These are phyloP conservation scores for Lagenaria siceraria DNA, from an alignment of 306 rosid species.

Conservation along the genomic window DNA sequence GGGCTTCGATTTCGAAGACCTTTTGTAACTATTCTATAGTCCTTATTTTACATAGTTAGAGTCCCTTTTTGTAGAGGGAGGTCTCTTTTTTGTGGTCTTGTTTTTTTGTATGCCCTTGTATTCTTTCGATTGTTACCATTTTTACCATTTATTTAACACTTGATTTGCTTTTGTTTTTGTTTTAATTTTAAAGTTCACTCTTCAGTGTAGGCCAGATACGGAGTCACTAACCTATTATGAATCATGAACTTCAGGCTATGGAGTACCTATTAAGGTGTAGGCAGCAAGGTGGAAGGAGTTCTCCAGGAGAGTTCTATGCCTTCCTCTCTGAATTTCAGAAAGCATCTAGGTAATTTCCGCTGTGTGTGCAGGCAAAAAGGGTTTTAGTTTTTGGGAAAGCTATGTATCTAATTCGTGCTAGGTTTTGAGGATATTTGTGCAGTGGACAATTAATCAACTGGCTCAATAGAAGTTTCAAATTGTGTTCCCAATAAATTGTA, in stretches of 20 bases:
- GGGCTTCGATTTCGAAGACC: no score
- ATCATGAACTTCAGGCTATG: constrained; percentile 54
- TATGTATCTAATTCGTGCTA: not conserved
- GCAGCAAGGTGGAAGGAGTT: constrained; percentile 50
- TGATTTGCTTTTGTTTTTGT: not conserved
- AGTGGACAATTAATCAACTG: not conserved
- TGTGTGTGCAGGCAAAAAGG: not conserved
- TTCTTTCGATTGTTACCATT: not conserved
- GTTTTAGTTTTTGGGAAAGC: not conserved
- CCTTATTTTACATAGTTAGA: no score
- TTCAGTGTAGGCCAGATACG: not conserved
- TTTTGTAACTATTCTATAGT: no score
- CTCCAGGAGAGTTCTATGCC: constrained; percentile 41
- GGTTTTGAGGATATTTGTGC: not conserved
- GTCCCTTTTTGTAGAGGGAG: no score
- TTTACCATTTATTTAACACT: not conserved
- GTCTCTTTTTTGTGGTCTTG: no score
- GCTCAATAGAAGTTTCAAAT: not conserved
- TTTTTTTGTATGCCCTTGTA: no score
- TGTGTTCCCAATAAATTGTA: not conserved
- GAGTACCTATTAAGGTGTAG: constrained; percentile 64
- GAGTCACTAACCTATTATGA: not conserved
- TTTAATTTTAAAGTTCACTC: not conserved
- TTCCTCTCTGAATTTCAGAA: constrained; percentile 75
- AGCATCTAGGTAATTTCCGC: constrained; percentile 54